Conservation (phyloP, 2,329 filamentous ascomycete genomes). For the Aspergillus fijiensis region DNA sequence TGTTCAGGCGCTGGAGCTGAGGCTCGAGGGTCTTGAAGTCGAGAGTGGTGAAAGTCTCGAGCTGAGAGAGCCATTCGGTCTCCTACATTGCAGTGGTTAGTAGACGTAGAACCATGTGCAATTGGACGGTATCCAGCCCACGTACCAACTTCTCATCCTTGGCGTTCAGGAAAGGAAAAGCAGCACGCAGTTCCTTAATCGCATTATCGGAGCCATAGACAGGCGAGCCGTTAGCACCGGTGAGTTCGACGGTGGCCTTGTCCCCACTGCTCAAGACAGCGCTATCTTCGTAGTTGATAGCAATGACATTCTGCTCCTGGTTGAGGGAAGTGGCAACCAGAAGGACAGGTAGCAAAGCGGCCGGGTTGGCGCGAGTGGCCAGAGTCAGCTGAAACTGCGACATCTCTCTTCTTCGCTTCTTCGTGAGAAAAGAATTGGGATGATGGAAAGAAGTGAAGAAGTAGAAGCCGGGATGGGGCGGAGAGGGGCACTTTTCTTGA, state of each 20-base stretch:
- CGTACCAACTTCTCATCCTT: conserved; percentile 39
- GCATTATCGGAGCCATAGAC: conserved; percentile 33
- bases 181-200: conserved; percentile 34
- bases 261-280: conserved; percentile 35
- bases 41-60: conserved; percentile 53
- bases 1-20: conserved; percentile 73
- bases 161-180: conserved; percentile 38
- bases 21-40: conserved; percentile 84
- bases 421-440: background rate
- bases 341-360: conserved; percentile 41
- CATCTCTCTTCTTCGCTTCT: conserved; percentile 25
- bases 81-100: conserved; percentile 29
- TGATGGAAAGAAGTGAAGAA: conserved; percentile 8
- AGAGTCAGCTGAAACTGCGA: conserved; percentile 36
- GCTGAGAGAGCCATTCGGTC: conserved; percentile 58
- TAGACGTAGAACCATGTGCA: background rate
- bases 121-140: background rate
- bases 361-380: conserved; percentile 43
- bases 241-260: conserved; percentile 37
- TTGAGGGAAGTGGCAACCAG: conserved; percentile 44
- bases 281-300: conserved; percentile 41
- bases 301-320: conserved; percentile 37
- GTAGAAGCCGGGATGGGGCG: conserved; percentile 4
- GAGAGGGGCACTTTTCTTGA: conserved; percentile 26
- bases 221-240: conserved; percentile 27